These are phyloP conservation scores for Xylaria sp. DNA, from an alignment of 2,329 filamentous ascomycete species.

Conservation along the genomic window DNA sequence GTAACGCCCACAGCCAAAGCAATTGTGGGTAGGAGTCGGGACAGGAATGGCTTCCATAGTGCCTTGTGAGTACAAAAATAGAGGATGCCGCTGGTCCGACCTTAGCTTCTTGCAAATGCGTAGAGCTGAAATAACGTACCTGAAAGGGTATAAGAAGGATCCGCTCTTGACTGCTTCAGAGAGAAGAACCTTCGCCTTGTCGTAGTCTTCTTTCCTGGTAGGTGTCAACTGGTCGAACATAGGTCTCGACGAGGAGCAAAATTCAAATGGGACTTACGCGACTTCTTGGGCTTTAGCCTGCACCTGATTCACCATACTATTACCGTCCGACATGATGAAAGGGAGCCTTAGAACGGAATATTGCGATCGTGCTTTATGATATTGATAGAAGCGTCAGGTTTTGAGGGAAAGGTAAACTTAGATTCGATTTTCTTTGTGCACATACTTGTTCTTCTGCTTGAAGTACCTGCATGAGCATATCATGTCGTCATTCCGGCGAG, in stretches of 20 bases:
- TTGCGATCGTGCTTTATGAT: background rate
- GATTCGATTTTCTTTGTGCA: background rate
- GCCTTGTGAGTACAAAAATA: slow-evolving; percentile 68
- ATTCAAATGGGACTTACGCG: slow-evolving; percentile 54
- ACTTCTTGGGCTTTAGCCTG: slow-evolving; percentile 62
- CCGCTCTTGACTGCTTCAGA: slow-evolving; percentile 78
- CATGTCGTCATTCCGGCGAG: slow-evolving; percentile 27
- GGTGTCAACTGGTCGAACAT: slow-evolving; percentile 28
- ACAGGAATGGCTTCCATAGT: slow-evolving; percentile 69
- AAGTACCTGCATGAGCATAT: background rate
- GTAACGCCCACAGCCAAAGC: slow-evolving; percentile 79
- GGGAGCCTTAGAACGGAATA: background rate
- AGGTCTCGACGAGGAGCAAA: slow-evolving; percentile 25
- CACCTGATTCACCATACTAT: slow-evolving; percentile 46
- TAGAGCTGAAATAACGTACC: slow-evolving; percentile 52
- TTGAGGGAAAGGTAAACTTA: background rate
- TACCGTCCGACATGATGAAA: slow-evolving; percentile 41
- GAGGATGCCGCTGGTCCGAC: slow-evolving; percentile 60
- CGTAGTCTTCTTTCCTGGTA: slow-evolving; percentile 74
- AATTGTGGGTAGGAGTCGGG: slow-evolving; percentile 69
- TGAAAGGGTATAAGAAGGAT: slow-evolving; percentile 88
- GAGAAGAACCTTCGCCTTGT: slow-evolving; percentile 71
- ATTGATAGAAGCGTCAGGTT: background rate
- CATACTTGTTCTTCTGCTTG: slow-evolving; percentile 5
- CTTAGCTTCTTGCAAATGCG: slow-evolving; percentile 23